Evolutionary conservation across 2,329 filamentous ascomycete species (phyloP).

Genomic region (Beauveria sp.): DNA sequence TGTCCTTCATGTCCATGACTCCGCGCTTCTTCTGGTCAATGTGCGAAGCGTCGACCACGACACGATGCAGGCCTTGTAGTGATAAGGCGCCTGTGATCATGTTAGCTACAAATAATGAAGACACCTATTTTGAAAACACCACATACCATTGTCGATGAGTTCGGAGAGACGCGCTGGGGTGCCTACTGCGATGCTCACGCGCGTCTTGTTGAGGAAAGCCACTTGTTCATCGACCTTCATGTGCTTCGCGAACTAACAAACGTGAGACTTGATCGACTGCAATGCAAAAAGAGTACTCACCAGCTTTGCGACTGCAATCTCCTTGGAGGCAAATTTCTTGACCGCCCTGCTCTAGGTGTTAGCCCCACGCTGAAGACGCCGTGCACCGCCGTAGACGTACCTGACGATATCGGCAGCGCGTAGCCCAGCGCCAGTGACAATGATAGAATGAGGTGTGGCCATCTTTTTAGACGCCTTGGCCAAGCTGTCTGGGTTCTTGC

Average conservation of each 20-base stretch:
- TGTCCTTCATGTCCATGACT: constrained; percentile 92
- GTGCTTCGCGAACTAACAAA: constrained; percentile 75
- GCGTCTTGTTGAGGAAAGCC: constrained; percentile 59
- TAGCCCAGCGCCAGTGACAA: constrained; percentile 78
- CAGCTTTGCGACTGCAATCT: constrained; percentile 74
- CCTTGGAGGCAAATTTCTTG: constrained; percentile 71
- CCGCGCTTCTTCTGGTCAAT: constrained; percentile 93
- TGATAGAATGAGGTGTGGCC: constrained; percentile 75
- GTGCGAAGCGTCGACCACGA: constrained; percentile 86
- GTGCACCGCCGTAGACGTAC: constrained; percentile 30
- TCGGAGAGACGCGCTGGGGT: constrained; percentile 79
- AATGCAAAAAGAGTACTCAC: constrained; percentile 27
- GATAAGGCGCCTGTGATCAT: constrained; percentile 53
- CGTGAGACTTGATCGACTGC: constrained; percentile 5
- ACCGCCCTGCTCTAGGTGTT: constrained; percentile 45
- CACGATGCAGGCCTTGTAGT: constrained; percentile 61
- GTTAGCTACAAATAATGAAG: background rate
- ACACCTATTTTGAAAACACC: background rate
- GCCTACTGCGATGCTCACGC: constrained; percentile 81
- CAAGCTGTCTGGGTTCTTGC: constrained; percentile 51
- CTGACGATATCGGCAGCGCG: constrained; percentile 78
- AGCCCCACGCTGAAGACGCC: constrained; percentile 12
- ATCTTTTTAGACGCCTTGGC: constrained; percentile 59
- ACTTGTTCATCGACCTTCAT: constrained; percentile 90
- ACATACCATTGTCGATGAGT: constrained; percentile 69